Evolutionary conservation across 352 stramenopile genomes (phyloP), one percentile per base, ranked within the genome.

Genomic region (Globisporangium yorkense): DNA sequence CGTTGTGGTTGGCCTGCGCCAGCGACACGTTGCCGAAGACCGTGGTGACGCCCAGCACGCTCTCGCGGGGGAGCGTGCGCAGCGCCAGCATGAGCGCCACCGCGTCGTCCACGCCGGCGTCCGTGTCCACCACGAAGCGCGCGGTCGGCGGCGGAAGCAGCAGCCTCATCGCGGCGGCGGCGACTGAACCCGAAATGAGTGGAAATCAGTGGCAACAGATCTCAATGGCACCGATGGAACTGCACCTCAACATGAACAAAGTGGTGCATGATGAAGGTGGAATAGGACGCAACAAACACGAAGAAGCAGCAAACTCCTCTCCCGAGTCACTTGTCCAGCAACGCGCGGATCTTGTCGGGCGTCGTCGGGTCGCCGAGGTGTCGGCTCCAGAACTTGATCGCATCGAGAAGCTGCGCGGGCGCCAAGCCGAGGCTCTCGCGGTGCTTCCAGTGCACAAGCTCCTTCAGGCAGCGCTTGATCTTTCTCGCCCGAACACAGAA

Each of bases 1-100:
- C 75, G 66, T 94, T 94, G 72, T 94, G 82, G 62, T 83, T 87
- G 51, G 80, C 82, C 67, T 92, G 84, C 51, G 82, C 77, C 47
- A 94, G 50, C 54, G 89, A 72, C 40, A 94, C 84, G 61, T 94
- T 94, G 49, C 84, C 84, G 40, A 91, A 92, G 57, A 94, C 78
- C 18, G 84, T 92, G 43, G 82, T 92, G 65, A 92, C 69, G 37
- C 68, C 80, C 51, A 87, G 71, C 3, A 92, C 69, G 13, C 75
- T 63, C 16, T 81, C 74, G 24, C 54, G 55, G 29, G 80, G 75
- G 47, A 92, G 73, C 20, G 72, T 66, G 56, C 89, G 77, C 41
- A 92, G 74, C 31, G 75, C 76, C 69, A 92, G 75, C 51, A 94
- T 63, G 60, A 94, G 71, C 47, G 84, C 82, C 9, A 89, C 53